Evolutionary conservation across 2,329 filamentous ascomycete species (phyloP), one percentile per base, ranked within the genome.

Genomic region (Cladosporium phlei): DNA sequence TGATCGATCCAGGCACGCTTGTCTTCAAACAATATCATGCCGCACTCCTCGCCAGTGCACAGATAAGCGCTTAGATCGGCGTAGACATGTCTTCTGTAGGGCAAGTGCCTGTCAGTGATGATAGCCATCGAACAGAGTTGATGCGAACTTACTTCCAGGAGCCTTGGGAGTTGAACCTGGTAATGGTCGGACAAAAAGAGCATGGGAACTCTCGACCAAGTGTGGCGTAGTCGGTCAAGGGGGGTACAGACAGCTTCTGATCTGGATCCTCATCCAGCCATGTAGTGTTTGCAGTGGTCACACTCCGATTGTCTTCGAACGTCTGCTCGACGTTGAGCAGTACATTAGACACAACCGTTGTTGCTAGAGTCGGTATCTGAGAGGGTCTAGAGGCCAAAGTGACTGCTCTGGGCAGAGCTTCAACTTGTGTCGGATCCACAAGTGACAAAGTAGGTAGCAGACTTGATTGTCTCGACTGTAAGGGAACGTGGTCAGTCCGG

Each of bases 21-120:
- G 9, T 35, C 20, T 2, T 48, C 44, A 19, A 51, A 51, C 44
- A 48, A 30, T 4, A 38, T 12, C 28, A 44, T 37, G 2, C 28
- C 44, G 25, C 48, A 51, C n/a, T 39, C 32, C 8, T 16, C n/a
- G 38, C 32, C 32, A 5, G 46, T 48, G 21, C 46, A 48, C 3
- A 48, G 19, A 21, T 33, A 48, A 9, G 46, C 21, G 3, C 28
- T 14, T 24, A 48, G 38, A 25, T 48, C 46, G 7, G 19, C 11
- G 19, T 32, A 38, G 4, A 48, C 28, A 21, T 48, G 46, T 10
- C 43, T 24, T 43, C 46, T 48, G 22, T 17, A n/a, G 16, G 7
- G 4, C 2, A 33, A n/a, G 3, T 34, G 6, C 28, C 10, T 8
- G 24, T 29, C 28, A 16, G 10, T 11, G 24, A 11, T 25, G 6